Base-by-base conservation (phyloP, 2,329 filamentous ascomycete species). In the Aschersonia sp. region DNA sequence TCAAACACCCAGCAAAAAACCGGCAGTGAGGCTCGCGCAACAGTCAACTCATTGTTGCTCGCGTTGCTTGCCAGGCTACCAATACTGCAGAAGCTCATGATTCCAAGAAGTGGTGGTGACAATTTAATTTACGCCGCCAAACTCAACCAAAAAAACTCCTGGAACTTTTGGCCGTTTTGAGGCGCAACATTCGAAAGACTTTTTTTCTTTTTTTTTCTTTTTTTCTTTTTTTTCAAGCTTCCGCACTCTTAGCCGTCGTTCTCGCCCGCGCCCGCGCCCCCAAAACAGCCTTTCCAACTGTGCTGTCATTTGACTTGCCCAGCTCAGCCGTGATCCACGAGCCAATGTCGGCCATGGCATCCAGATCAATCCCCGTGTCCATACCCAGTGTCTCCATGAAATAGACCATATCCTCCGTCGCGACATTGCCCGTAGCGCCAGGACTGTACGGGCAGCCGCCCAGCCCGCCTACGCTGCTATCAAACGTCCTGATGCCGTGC, bases 401-500 rank as follows among this genome's bases (percentile, higher is more conserved):
- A 59, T 90, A 87, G 2, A 92, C 81, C 64, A 94, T 66, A 60
- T 94, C 84, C 65, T 94, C 87, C 0, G 86, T 89, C 1, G 85
- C 81, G 10, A 90, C 85, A 60, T 94, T 94, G 1, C 87, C 87
- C 41, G 86, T 92, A 0, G 87, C 87, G 0, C 87, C 87, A 0
- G 86, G 87, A 52, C 82, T 85, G 59, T 86, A 94, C 0, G 87
- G 87, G 59, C 87, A 94, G 0, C 87, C 87, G 1, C 87, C 87
- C 1, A 94, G 69, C 0, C 87, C 87, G 2, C 78, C 85, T 1
- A 94, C 84, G 47, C 83, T 85, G 53, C 77, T 78, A 59, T 94
- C 87, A 60, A 94, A 92, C 0, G 78, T 85, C 33, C 85, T 69
- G 41, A 94, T 76, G 0, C 87, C 87, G 55, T 85, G 78, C 59